Evolutionary conservation across 805 yeast genomes (phyloP), one percentile per base, ranked within the genome.

Genomic region (Starmerella bombicola): DNA sequence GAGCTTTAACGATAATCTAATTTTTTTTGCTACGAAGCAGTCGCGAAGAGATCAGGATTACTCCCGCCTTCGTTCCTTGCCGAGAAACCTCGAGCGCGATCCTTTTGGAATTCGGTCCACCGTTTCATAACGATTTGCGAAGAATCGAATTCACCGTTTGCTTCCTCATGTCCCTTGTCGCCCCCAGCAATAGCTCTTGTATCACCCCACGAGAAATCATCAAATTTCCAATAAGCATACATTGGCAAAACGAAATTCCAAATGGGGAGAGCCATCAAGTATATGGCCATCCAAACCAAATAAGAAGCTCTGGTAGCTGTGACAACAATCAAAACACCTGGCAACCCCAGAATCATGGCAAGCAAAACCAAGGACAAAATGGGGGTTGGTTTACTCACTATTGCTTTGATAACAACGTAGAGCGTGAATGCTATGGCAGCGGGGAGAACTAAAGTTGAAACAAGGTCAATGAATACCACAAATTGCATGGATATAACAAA

Each of bases 181-280:
- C 73, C 82, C 16, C 74, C 77, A n/a, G 71, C 71, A 37, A 84
- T 74, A n/a, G 77, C 70, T 66, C 95, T 71, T 2, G 95, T 86
- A 45, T 83, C 93, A 56, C 96, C 95, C 96, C 96, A 86, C 58
- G 85, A 76, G 62, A 86, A 86, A 58, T 86, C 95, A 61, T 86
- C 96, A 62, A 85, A 84, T 56, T 84, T 84, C 96, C 96, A 86
- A 44, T 69, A 85, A 0, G 95, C 80, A 60, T 86, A 84, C 10
- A 76, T 56, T 2, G 96, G 96, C 35, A 86, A 67, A 4, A 84
- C 75, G 55, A 86, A 79, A 60, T 85, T 86, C 96, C 96, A 86
- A 41, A 86, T 69, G n/a, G 95, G 95, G 45, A 86, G 70, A 1
- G 95, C 91, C 17, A 73, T 1, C 22, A 85, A 60, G 57, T 86